Conservation (phyloP, 495 filamentous ascomycete species). For the Xylaria palmicola region DNA sequence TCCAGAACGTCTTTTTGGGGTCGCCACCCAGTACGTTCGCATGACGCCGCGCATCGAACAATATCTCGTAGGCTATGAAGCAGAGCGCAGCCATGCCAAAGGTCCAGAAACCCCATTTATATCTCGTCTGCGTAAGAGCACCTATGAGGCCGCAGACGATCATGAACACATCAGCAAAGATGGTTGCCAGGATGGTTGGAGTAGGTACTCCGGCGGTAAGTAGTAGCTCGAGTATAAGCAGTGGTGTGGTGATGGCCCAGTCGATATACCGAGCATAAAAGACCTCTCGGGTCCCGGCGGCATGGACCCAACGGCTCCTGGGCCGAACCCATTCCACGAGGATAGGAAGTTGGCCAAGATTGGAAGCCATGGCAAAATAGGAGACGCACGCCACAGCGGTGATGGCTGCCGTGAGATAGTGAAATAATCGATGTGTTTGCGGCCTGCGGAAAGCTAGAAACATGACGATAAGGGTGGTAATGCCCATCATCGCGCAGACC, state of each 20-base stretch:
- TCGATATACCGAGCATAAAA: conserved; percentile 73
- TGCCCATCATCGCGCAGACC: conserved; percentile 50
- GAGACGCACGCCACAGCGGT: conserved; percentile 62
- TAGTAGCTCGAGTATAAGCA: conserved; percentile 59
- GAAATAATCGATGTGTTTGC: conserved; percentile 60
- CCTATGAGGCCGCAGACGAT: conserved; percentile 62
- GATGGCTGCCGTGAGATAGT: conserved; percentile 63
- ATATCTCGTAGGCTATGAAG: conserved; percentile 57
- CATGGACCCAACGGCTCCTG: conserved; percentile 35
- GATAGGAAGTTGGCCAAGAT: conserved; percentile 65
- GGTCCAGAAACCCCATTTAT: conserved; percentile 69
- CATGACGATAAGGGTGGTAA: conserved; percentile 44
- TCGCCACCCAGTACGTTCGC: conserved; percentile 51
- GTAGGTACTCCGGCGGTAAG: conserved; percentile 64
- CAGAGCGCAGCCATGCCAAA: conserved; percentile 61
- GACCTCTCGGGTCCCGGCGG: conserved; percentile 57
- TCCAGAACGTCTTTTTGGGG: conserved; percentile 50
- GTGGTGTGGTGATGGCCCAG: conserved; percentile 51
- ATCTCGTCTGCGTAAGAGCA: conserved; percentile 53
- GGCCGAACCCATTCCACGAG: conserved; percentile 51
- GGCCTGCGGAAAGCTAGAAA: conserved; percentile 45
- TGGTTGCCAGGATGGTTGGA: conserved; percentile 61
- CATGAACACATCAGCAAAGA: conserved; percentile 64
- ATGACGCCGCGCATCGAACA: conserved; percentile 52
- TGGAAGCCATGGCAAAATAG: conserved; percentile 68